A percentile compares a stretch with the other conserved stretches of the same genome.
These are phyloP conservation scores for Crotalaria pallida DNA, from an alignment of 306 rosid species.

Conservation along the genomic window DNA sequence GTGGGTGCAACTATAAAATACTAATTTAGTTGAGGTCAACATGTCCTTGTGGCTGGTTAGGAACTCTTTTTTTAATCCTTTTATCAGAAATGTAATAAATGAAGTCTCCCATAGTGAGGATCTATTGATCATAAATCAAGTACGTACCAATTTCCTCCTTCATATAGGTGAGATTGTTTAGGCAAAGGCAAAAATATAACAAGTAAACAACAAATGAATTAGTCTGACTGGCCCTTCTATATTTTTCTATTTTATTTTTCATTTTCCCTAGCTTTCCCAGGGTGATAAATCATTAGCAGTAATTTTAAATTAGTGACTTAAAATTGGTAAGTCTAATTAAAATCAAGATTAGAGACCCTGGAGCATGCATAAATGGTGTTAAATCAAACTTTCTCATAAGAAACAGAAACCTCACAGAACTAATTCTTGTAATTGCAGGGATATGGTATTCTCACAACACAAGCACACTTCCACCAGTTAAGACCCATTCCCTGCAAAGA, in stretches of 20 bases:
- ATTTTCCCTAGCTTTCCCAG: not conserved
- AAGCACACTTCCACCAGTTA: conserved; percentile 48
- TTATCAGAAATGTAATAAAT: not conserved
- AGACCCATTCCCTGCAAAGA: conserved; percentile 62
- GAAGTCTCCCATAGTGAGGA: not conserved
- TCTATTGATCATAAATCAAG: not conserved
- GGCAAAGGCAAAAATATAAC: not conserved
- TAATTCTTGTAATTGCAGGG: conserved; percentile 40
- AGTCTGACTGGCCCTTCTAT: not conserved
- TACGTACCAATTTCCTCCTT: too few relatives aligned
- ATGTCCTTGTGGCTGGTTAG: not conserved
- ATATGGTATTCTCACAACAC: conserved; percentile 51
- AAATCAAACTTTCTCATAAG: too few relatives aligned
- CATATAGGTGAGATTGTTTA: not conserved
- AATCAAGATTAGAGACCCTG: too few relatives aligned
- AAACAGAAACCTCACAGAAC: not conserved
- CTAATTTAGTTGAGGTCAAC: not conserved
- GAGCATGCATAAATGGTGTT: not conserved
- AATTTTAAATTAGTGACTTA: too few relatives aligned
- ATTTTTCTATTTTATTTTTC: not conserved
- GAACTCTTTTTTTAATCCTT: not conserved
- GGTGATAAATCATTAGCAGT: not conserved
- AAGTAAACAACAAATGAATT: not conserved
- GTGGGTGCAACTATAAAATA: not conserved
- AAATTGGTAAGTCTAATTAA: too few relatives aligned